These are phyloP conservation scores for Pseudomassariella vexata DNA, from an alignment of 2,329 filamentous ascomycete species.

Conservation along the genomic window DNA sequence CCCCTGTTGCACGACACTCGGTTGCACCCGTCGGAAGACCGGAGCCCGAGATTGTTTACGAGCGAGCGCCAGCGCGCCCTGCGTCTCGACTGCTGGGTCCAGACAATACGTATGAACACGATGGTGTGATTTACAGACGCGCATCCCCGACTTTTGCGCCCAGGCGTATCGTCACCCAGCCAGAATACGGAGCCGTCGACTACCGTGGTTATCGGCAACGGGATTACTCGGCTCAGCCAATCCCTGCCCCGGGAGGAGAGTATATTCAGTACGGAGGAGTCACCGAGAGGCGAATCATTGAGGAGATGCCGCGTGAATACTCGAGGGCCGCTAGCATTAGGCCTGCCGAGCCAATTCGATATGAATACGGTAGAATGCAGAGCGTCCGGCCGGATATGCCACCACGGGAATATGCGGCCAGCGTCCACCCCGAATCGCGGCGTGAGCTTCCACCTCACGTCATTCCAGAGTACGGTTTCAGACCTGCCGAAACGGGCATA, in stretches of 20 bases:
- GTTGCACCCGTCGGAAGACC: constrained; percentile 37
- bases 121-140: constrained; percentile 42
- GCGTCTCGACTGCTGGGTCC: constrained; percentile 42
- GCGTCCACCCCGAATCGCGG: constrained; percentile 31
- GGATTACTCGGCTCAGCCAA: constrained; percentile 50
- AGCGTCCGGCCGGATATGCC: constrained; percentile 35
- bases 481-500: constrained; percentile 24
- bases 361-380: constrained; percentile 39
- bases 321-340: constrained; percentile 53
- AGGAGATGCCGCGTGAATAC: constrained; percentile 46
- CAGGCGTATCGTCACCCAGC: constrained; percentile 56
- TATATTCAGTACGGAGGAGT: constrained; percentile 41
- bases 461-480: constrained; percentile 25
- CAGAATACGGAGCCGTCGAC: constrained; percentile 49
- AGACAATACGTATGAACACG: constrained; percentile 44
- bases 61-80: constrained; percentile 51
- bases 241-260: constrained; percentile 34
- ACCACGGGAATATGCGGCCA: constrained; percentile 42
- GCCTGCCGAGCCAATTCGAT: constrained; percentile 40
- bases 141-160: constrained; percentile 45
- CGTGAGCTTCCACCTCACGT: constrained; percentile 23
- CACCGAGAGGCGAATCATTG: constrained; percentile 37
- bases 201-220: constrained; percentile 50
- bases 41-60: constrained; percentile 58
- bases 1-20: constrained; percentile 39